Percentiles rank a stretch among this genome's conserved stretches.
Conservation (phyloP, 2,329 filamentous ascomycete genomes). For the Aspergillus aculeatus region DNA sequence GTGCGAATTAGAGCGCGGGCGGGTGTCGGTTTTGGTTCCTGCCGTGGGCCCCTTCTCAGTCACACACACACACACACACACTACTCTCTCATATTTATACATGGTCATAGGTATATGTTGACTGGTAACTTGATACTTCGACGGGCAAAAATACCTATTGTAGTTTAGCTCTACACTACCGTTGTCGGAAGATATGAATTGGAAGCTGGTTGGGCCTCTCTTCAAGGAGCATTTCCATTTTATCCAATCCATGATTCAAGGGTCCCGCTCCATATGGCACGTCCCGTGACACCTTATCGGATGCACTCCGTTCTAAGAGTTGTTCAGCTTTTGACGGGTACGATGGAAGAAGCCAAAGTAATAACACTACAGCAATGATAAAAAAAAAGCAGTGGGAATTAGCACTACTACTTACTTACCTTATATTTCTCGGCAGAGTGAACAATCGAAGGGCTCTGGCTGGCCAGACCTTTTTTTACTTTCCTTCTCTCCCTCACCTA, state of each 20-base stretch:
- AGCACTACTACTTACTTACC: no score
- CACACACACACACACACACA: no score
- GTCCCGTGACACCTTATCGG: constrained; percentile 12
- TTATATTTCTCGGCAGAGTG: background rate
- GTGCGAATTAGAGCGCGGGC: background rate
- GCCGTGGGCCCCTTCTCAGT: background rate
- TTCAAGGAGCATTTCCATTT: background rate
- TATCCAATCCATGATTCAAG: background rate
- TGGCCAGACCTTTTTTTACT: background rate
- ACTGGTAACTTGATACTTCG: background rate
- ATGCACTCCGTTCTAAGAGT: background rate
- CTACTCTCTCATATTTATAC: no score
- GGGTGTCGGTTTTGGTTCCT: constrained; percentile 10
- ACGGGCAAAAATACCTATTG: constrained; percentile 12
- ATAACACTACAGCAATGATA: no score
- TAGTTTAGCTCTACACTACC: background rate
- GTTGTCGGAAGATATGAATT: no score
- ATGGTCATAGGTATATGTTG: background rate
- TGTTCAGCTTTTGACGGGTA: background rate
- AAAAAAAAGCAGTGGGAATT: no score
- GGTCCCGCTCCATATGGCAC: constrained; percentile 12
- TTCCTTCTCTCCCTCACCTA: background rate
- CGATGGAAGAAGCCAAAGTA: no score
- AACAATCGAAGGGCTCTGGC: background rate
- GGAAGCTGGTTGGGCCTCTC: background rate